Conservation (phyloP, 768 basidiomycete species). For the Collybia mongolica region DNA sequence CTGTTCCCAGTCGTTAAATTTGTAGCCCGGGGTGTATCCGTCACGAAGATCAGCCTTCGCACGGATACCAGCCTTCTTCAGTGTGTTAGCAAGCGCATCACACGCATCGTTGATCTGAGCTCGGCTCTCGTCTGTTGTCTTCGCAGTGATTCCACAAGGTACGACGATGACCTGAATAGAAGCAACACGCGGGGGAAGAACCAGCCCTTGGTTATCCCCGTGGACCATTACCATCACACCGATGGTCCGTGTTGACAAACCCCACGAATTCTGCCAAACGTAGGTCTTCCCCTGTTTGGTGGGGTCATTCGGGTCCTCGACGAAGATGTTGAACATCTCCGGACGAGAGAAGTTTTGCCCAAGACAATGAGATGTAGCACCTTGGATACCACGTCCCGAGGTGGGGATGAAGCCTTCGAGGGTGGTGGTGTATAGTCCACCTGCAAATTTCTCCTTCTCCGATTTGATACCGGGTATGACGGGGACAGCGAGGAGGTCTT, state of each 20-base stretch:
- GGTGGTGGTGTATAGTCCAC: constrained; percentile 96
- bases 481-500: constrained; percentile 95
- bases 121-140: constrained; percentile 67
- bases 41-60: constrained; percentile 92
- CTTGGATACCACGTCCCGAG: constrained; percentile 96
- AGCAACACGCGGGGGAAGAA: constrained; percentile 97
- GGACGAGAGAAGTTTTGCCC: constrained; percentile 97
- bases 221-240: constrained; percentile 99
- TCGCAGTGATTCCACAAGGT: constrained; percentile 92
- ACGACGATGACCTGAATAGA: constrained; percentile 87
- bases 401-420: constrained; percentile 98
- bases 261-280: constrained; percentile 99
- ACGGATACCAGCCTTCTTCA: constrained; percentile 73
- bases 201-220: constrained; percentile 95
- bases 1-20: constrained; percentile 99
- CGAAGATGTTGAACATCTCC: constrained; percentile 97
- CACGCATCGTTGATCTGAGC: constrained; percentile 74
- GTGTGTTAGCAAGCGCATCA: constrained; percentile 68
- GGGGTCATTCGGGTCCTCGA: constrained; percentile 87
- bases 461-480: constrained; percentile 97
- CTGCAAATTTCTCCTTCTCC: constrained; percentile 99
- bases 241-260: constrained; percentile 91
- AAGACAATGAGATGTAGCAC: constrained; percentile 94
- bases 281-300: constrained; percentile 67
- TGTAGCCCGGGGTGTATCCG: constrained; percentile 97